phyloP scores from a whole-genome alignment of 345 rosid species.

The Populus tremula region DNA sequence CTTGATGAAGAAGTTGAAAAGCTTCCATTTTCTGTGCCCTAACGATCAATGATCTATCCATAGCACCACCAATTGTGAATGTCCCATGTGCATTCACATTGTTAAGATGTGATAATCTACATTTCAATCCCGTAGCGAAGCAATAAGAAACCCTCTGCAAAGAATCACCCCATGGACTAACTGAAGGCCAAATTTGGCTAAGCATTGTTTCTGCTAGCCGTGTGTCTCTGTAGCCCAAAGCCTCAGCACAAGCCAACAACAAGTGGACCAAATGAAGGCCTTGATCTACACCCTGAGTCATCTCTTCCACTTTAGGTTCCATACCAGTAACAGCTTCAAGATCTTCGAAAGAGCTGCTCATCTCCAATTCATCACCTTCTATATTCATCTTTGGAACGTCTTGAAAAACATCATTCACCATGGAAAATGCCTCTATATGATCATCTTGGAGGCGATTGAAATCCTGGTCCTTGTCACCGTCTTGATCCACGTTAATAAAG shows the following conservation, averaged over 20 bases:
- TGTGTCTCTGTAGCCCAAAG: constrained; percentile 56
- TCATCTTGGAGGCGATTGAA: constrained; percentile 18
- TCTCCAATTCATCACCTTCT: constrained; percentile 22
- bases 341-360: constrained; percentile 17
- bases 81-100: constrained; percentile 40
- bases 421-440: constrained; percentile 16
- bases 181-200: constrained; percentile 41
- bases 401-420: constrained; percentile 13
- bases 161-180: constrained; percentile 47
- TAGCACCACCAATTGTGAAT: constrained; percentile 25
- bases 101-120: constrained; percentile 48
- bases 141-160: constrained; percentile 59
- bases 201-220: constrained; percentile 49
- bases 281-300: constrained; percentile 49
- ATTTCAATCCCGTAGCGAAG: constrained; percentile 50
- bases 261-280: constrained; percentile 65
- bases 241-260: constrained; percentile 64
- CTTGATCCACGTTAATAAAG: constrained; percentile 42
- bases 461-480: constrained; percentile 1
- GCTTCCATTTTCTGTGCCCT: constrained; percentile 55
- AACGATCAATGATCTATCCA: constrained; percentile 22
- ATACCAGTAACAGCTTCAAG: constrained; percentile 13
- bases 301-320: constrained; percentile 21
- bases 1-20: constrained; percentile 52
- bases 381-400: constrained; percentile 24